A percentile compares a stretch with the other conserved stretches of the same genome.
These are phyloP conservation scores for Proliferodiscus dingleyae DNA, from an alignment of 2,329 filamentous ascomycete species.

Conservation along the genomic window DNA sequence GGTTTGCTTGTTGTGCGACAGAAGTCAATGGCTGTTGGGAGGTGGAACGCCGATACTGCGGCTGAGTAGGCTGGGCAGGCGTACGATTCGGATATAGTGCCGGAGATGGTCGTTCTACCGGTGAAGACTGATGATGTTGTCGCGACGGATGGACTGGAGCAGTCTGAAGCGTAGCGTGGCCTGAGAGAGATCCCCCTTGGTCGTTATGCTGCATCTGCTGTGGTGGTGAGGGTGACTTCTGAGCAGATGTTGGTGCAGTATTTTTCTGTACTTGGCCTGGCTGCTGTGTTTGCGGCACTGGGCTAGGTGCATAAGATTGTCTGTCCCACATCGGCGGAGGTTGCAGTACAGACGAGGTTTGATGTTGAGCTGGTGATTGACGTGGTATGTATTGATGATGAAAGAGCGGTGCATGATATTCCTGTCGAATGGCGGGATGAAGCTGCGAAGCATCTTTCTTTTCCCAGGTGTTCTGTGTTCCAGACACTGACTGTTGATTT, in stretches of 20 bases:
- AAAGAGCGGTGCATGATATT: constrained; percentile 25
- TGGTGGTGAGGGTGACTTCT: constrained; percentile 7
- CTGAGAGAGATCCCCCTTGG: background rate
- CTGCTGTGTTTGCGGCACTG: constrained; percentile 5
- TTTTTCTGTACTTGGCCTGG: background rate
- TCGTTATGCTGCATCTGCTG: background rate
- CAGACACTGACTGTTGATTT: constrained; percentile 7
- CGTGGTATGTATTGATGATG: constrained; percentile 20
- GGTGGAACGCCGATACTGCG: background rate
- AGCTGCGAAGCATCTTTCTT: constrained; percentile 24
- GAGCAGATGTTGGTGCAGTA: background rate
- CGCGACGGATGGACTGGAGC: constrained; percentile 4
- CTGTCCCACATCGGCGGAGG: constrained; percentile 20
- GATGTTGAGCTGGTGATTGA: constrained; percentile 11
- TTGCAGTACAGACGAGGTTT: constrained; percentile 15
- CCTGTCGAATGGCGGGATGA: constrained; percentile 37
- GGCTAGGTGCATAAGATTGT: constrained; percentile 10
- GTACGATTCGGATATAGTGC: background rate
- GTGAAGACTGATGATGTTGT: background rate
- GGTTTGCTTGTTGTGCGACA: background rate
- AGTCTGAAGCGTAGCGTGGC: background rate
- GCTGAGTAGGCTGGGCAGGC: background rate
- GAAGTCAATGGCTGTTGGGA: background rate
- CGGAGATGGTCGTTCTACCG: background rate
- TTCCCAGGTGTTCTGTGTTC: constrained; percentile 19